Conservation (phyloP, 2,329 filamentous ascomycete species). For the Penicillium sp. region DNA sequence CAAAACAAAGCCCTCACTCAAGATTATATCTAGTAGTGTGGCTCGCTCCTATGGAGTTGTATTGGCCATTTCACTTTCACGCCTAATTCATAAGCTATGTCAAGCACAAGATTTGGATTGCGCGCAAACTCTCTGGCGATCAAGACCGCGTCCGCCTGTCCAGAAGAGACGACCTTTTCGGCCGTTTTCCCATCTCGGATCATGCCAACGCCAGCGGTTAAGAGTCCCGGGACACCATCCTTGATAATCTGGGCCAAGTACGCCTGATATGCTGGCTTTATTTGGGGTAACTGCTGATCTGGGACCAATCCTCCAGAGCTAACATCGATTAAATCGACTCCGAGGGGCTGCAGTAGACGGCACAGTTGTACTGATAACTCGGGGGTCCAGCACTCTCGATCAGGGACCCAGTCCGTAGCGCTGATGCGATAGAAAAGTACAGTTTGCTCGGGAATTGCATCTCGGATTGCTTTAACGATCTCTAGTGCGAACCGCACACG, state of each 20-base stretch:
- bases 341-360: conserved; percentile 36
- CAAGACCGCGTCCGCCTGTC: background rate
- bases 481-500: conserved; percentile 54
- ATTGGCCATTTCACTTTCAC: background rate
- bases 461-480: conserved; percentile 33
- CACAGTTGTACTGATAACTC: conserved; percentile 36
- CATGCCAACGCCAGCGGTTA: background rate
- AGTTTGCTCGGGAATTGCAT: conserved; percentile 61
- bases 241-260: background rate
- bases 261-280: background rate
- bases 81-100: background rate
- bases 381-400: conserved; percentile 36
- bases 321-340: conserved; percentile 45
- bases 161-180: background rate
- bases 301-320: conserved; percentile 31
- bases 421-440: conserved; percentile 68
- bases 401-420: conserved; percentile 69
- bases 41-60: background rate
- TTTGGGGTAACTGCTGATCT: background rate
- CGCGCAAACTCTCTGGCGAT: background rate
- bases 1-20: no score
- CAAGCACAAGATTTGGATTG: background rate
- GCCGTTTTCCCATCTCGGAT: background rate
- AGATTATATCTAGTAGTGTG: background rate
- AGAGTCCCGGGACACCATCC: background rate